Evolutionary conservation across 148 eudicot species (phyloP).

Genomic region (Camellia japonica): DNA sequence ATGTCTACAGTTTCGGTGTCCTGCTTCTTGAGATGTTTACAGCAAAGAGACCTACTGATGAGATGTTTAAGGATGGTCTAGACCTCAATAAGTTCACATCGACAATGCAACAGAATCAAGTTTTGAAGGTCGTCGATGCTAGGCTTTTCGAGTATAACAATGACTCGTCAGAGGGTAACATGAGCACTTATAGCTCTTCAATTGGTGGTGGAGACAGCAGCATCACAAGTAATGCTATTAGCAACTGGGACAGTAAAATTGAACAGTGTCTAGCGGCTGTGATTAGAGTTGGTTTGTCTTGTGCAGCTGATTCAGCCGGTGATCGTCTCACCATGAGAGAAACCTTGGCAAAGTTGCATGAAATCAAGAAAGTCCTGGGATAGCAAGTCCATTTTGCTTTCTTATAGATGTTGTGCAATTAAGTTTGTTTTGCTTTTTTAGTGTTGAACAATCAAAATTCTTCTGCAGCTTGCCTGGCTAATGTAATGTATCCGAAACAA

Average conservation of each 20-base stretch:
- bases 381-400: background rate
- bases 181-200: background rate
- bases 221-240: background rate
- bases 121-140: background rate
- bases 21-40: constrained; percentile 11
- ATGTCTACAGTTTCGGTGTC: constrained; percentile 20
- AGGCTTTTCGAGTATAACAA: background rate
- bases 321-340: constrained; percentile 18
- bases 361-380: constrained; percentile 7
- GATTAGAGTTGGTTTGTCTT: constrained; percentile 10
- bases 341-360: constrained; percentile 4
- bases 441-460: no score
- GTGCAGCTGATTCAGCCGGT: constrained; percentile 10
- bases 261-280: no score
- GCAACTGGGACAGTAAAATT: no score
- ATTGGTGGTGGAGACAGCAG: background rate
- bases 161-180: background rate
- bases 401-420: no score
- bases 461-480: no score
- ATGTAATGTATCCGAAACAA: no score
- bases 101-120: background rate
- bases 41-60: constrained; percentile 15
- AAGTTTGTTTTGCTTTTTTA: no score
- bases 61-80: constrained; percentile 16
- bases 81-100: constrained; percentile 3